These are phyloP conservation scores for Cymbidium sinense DNA, from an alignment of 106 monocot genomes.

Conservation along the genomic window DNA sequence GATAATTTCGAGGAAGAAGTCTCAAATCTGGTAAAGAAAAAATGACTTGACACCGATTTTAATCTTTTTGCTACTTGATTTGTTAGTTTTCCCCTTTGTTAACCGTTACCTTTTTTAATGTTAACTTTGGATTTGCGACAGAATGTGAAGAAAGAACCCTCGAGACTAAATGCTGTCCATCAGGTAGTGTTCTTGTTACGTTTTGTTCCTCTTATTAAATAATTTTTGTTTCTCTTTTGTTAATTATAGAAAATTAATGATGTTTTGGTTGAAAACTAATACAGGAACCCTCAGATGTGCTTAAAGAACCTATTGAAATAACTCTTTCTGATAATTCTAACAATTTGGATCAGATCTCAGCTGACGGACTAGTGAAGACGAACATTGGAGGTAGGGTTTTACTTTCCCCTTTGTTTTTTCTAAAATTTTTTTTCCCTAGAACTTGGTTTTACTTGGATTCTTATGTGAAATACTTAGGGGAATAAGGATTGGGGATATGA, in stretches of 20 bases:
- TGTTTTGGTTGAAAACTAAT: not conserved
- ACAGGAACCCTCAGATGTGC: constrained; percentile 23
- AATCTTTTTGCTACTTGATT: not conserved
- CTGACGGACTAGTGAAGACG: not conserved
- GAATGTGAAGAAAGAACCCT: not conserved
- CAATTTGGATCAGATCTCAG: constrained; percentile 21
- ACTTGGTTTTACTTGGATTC: not conserved
- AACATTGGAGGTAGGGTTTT: constrained; percentile 16
- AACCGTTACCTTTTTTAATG: not conserved
- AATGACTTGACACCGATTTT: not conserved
- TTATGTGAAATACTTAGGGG: not conserved
- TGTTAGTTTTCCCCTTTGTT: constrained; percentile 2
- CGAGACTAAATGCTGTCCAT: not conserved
- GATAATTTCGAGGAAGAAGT: constrained; percentile 10
- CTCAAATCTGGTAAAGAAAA: constrained; percentile 12
- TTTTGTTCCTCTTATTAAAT: not conserved
- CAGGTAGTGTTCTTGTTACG: not conserved
- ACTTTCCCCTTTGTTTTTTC: not conserved
- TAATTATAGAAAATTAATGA: not conserved
- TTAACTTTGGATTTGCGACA: not conserved
- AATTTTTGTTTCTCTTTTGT: not conserved
- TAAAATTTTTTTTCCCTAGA: constrained; percentile 3
- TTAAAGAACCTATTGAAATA: constrained; percentile 33
- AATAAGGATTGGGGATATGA: not conserved
- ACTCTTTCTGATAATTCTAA: constrained; percentile 20